Evolutionary conservation across 257 asterid genomes (phyloP).

Genomic region (Solanum sejunctum): DNA sequence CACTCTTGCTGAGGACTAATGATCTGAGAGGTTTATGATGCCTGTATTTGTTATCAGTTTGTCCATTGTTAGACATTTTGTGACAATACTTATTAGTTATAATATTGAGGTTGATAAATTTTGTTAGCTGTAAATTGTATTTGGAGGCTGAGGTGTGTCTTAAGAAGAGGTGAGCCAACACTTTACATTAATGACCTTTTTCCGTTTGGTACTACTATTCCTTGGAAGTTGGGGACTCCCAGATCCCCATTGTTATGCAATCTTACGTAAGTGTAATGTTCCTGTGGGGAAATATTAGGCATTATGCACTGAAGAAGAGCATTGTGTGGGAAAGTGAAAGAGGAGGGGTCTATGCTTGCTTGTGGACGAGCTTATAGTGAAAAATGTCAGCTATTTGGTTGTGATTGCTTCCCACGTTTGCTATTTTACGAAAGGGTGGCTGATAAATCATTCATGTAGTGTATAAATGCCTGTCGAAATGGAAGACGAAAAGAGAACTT

Average conservation of each 20-base stretch:
- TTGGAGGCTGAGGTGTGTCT: background rate
- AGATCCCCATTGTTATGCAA: background rate
- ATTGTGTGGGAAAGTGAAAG: background rate
- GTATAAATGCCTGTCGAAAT: background rate
- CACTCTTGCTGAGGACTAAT: background rate
- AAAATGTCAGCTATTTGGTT: background rate
- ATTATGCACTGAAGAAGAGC: background rate
- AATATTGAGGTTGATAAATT: background rate
- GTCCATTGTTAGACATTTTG: background rate
- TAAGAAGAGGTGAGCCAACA: background rate
- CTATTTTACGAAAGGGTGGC: background rate
- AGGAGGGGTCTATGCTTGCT: background rate
- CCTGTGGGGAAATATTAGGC: background rate
- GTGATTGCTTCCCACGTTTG: background rate
- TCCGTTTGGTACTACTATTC: background rate
- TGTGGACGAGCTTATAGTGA: background rate
- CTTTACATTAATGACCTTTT: background rate
- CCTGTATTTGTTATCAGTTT: background rate
- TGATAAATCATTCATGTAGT: background rate
- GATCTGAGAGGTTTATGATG: background rate
- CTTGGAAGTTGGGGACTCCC: background rate
- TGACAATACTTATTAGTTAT: background rate
- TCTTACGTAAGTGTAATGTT: background rate
- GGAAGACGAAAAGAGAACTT: background rate
- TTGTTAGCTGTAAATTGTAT: conserved; percentile 1